phyloP scores from a whole-genome alignment of 2,329 filamentous ascomycete species.

The Aspergillus texensis region DNA sequence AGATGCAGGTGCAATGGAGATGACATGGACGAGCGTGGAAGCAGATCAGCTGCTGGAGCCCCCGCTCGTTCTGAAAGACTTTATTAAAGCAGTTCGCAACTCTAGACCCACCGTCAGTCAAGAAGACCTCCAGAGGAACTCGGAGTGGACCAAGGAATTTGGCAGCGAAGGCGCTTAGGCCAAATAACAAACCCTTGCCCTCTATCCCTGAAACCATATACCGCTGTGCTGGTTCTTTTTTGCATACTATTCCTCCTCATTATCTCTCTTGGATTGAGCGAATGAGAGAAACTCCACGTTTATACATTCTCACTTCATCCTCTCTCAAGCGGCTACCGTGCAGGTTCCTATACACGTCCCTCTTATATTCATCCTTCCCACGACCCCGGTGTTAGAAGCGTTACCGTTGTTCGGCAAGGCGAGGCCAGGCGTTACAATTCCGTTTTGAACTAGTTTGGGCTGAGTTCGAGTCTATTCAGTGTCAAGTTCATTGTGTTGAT shows the following conservation, averaged over 20 bases:
- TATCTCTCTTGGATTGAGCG: not conserved
- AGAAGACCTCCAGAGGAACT: conserved; percentile 80
- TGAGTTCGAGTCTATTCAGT: not conserved
- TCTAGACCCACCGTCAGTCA: conserved; percentile 87
- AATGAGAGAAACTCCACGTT: not conserved
- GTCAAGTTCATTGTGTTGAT: conserved; percentile 3
- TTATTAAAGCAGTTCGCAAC: conserved; percentile 85
- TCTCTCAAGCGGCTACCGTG: not conserved
- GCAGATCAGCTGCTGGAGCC: conserved; percentile 85
- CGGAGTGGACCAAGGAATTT: conserved; percentile 95
- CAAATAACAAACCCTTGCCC: not conserved
- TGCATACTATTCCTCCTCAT: not conserved
- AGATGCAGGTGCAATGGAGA: conserved; percentile 81
- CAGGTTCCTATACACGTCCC: not conserved
- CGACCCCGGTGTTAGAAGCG: conserved; percentile 36
- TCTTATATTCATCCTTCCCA: conserved; percentile 3
- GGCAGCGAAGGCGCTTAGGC: conserved; percentile 77
- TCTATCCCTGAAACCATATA: not conserved
- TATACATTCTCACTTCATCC: not conserved
- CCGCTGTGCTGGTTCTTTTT: not conserved
- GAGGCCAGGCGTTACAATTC: conserved; percentile 33
- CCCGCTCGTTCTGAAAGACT: conserved; percentile 84
- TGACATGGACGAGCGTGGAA: conserved; percentile 88
- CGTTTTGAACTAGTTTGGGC: conserved; percentile 11
- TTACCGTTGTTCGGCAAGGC: conserved; percentile 23